These are phyloP conservation scores for Coprinopsis marcescibilis DNA, from an alignment of 768 basidiomycete genomes.

Conservation along the genomic window DNA sequence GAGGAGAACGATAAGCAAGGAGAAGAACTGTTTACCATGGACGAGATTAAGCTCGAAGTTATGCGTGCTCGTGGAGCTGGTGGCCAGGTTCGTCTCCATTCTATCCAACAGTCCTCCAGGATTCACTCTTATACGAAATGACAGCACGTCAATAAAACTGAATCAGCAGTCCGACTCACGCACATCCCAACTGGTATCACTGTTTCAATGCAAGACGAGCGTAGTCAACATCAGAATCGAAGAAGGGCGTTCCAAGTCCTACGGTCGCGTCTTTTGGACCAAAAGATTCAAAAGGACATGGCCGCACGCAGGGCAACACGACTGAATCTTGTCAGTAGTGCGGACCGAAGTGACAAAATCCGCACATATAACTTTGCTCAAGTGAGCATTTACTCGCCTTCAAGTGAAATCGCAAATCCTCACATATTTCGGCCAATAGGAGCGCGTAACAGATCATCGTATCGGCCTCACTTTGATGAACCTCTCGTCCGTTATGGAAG, in stretches of 20 bases:
- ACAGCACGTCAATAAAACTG: slow-evolving; percentile 97
- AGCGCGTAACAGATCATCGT: slow-evolving; percentile 90
- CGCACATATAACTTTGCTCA: slow-evolving; percentile 94
- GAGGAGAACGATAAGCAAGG: slow-evolving; percentile 56
- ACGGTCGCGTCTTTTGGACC: slow-evolving; percentile 77
- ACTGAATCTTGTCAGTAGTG: slow-evolving; percentile 68
- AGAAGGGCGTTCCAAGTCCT: slow-evolving; percentile 92
- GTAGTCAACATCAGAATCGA: slow-evolving; percentile 95
- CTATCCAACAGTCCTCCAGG: background rate
- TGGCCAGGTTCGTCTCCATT: slow-evolving; percentile 61
- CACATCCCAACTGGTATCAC: slow-evolving; percentile 91
- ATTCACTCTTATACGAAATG: slow-evolving; percentile 2
- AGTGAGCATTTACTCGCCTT: slow-evolving; percentile 30
- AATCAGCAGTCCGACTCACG: slow-evolving; percentile 92
- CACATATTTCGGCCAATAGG: slow-evolving; percentile 35
- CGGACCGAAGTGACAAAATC: slow-evolving; percentile 90
- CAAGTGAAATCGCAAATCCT: background rate
- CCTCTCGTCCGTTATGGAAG: slow-evolving; percentile 59
- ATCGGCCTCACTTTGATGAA: slow-evolving; percentile 74
- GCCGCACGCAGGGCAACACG: slow-evolving; percentile 64
- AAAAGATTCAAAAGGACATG: slow-evolving; percentile 65
- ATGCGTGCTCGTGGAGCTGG: slow-evolving; percentile 98
- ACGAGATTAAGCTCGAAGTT: slow-evolving; percentile 86
- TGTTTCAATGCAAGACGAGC: slow-evolving; percentile 97
- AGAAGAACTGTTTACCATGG: slow-evolving; percentile 71